These are phyloP conservation scores for Delphinella strobiligena DNA, from an alignment of 2,329 filamentous ascomycete genomes.

Conservation along the genomic window DNA sequence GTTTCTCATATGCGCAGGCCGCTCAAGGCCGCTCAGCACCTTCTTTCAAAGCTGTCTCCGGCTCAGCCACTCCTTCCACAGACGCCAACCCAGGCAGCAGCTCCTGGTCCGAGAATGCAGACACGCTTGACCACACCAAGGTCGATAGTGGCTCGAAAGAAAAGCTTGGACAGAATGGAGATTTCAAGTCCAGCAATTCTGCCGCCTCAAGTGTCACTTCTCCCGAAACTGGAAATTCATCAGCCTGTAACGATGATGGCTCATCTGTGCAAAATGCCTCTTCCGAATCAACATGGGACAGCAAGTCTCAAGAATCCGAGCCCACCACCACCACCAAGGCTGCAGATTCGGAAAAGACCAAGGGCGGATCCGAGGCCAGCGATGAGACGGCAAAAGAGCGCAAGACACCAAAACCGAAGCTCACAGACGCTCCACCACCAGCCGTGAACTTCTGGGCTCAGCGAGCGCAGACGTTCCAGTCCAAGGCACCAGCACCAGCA, in stretches of 20 bases:
- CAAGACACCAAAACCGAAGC: conserved; percentile 44
- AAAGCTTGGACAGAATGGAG: conserved; percentile 9
- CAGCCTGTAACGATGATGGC: conserved; percentile 48
- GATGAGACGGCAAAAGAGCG: conserved; percentile 47
- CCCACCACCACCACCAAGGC: conserved; percentile 50
- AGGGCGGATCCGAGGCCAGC: conserved; percentile 36
- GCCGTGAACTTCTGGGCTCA: conserved; percentile 81
- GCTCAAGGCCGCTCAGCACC: conserved; percentile 60
- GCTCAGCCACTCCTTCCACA: conserved; percentile 26
- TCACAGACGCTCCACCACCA: conserved; percentile 73
- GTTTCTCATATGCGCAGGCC: conserved; percentile 90
- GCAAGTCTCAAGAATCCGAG: conserved; percentile 49
- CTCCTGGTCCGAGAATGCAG: conserved; percentile 20
- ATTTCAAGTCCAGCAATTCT: neutral
- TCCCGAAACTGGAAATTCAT: conserved; percentile 41
- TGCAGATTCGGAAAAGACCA: conserved; percentile 20
- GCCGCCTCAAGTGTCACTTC: conserved; percentile 30
- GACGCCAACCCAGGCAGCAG: conserved; percentile 17
- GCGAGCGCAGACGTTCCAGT: conserved; percentile 53
- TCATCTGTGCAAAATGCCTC: conserved; percentile 51
- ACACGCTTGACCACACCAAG: conserved; percentile 17
- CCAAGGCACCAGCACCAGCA: conserved; percentile 32
- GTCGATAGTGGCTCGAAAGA: conserved; percentile 18
- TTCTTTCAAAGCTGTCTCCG: conserved; percentile 30
- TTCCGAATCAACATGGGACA: conserved; percentile 56